Base-by-base conservation (phyloP, 352 stramenopile species). In the Pythium pyrilobum region DNA sequence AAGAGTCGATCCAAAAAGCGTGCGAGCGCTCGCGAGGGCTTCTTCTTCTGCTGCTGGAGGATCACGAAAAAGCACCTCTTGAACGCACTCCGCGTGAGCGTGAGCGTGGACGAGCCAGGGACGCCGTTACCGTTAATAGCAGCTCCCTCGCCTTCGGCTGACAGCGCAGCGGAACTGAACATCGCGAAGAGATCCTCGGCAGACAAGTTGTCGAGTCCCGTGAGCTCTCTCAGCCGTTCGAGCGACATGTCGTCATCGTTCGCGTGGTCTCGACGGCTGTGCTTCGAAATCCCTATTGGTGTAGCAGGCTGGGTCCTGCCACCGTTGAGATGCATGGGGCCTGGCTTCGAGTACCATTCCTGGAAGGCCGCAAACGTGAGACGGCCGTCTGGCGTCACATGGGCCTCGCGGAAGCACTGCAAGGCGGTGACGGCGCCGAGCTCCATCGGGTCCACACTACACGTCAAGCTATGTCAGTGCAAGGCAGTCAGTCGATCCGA, bases 351-450 rank as follows among this genome's bases (percentile, higher is more conserved):
- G 59, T 91, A 95, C 84, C 84, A 95, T 57, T 72, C 43, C 9
- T 69, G 72, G 49, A 95, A 95, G 23, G 72, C 77, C 12, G 79
- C 68, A 39, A 85, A 92, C 12, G 81, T 87, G 10, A 95, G 59
- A 23, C 84, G 81, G 16, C 78, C 84, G n/a, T 86, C 67, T 13
- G 45, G 27, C 44, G 89, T 76, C 36, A 91, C 52, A 40, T 57
- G 48, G 3, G 84, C 85, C 54, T 95, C 84, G 0, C 62, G 56
- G 31, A 95, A 95, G 62, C 82, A 93, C 41, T 89, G 77, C 2
- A 57, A 72, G 16, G 82, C 82, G 1, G 82, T 95, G 32, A 89
- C 64, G 4, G 76, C 51, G 4, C 73, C 82, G 11, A 93, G 60
- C 32, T 91, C 77, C 12, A 73, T 61, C 9, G 85, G 74, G 45